Percentiles rank a stretch among this genome's conserved stretches.
These are phyloP conservation scores for Fusarium veterinarium DNA, from an alignment of 2,329 filamentous ascomycete genomes.

Conservation along the genomic window DNA sequence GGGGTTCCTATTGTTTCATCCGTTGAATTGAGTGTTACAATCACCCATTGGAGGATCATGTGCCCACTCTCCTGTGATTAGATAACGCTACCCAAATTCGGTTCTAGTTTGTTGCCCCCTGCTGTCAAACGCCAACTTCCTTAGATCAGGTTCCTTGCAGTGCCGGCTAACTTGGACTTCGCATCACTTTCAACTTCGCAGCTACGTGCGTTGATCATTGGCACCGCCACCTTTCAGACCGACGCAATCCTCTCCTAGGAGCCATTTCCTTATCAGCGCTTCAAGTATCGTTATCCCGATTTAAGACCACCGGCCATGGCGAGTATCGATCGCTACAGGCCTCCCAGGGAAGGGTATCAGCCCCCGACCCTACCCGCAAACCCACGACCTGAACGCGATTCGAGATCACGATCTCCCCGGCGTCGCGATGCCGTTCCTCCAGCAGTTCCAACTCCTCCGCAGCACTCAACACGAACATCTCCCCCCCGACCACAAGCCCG, in stretches of 20 bases:
- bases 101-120: constrained; percentile 32
- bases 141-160: constrained; percentile 39
- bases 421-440: constrained; percentile 67
- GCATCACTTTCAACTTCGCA: constrained; percentile 23
- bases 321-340: constrained; percentile 69
- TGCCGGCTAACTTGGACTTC: constrained; percentile 16
- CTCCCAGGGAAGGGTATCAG: constrained; percentile 67
- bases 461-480: constrained; percentile 65
- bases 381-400: constrained; percentile 56
- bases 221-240: constrained; percentile 19
- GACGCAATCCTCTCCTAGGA: constrained; percentile 41
- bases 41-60: constrained; percentile 34
- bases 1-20: constrained; percentile 24
- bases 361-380: constrained; percentile 59
- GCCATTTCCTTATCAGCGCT: constrained; percentile 25
- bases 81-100: constrained; percentile 35
- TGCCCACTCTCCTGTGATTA: constrained; percentile 39
- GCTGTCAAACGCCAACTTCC: constrained; percentile 36
- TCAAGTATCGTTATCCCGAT: constrained; percentile 41
- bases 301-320: constrained; percentile 58
- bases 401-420: constrained; percentile 61
- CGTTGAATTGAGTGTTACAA: constrained; percentile 8
- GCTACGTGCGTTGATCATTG: constrained; percentile 14
- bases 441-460: constrained; percentile 70
- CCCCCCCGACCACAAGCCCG: constrained; percentile 62